Evolutionary conservation across 169 alveolate genomes (phyloP).

Genomic region (Toxoplasma gondii): DNA sequence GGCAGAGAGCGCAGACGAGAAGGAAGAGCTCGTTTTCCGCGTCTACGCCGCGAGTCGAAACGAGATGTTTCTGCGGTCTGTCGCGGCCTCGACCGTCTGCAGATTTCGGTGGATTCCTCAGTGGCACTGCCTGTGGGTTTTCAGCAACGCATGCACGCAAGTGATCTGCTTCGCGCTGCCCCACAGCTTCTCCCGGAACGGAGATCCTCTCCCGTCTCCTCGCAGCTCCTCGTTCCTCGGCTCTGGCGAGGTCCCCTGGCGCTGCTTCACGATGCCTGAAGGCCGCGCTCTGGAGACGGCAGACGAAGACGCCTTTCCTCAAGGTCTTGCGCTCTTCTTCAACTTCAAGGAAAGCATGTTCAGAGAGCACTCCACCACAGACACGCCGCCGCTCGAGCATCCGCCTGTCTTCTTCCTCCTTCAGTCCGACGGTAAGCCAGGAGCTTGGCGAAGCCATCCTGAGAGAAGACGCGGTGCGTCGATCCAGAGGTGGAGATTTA

Average conservation of each 20-base stretch:
- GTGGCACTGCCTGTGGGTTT: conserved; percentile 5
- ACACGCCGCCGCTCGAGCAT: conserved; percentile 4
- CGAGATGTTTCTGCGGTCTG: background rate
- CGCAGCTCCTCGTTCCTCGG: background rate
- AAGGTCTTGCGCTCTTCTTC: background rate
- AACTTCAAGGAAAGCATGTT: background rate
- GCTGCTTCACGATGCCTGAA: conserved; percentile 34
- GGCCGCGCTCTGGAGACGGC: conserved; percentile 38
- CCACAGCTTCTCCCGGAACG: background rate
- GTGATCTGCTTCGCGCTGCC: conserved; percentile 27
- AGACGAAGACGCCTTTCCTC: conserved; percentile 37
- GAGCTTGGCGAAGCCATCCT: no score
- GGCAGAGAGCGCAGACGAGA: background rate
- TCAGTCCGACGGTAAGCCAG: conserved; percentile 29
- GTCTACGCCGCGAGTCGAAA: background rate
- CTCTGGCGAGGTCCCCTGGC: background rate
- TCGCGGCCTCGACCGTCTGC: background rate
- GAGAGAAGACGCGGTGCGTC: no score
- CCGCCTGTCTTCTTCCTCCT: conserved; percentile 36
- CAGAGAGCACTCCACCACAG: conserved; percentile 30
- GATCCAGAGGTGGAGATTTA: no score
- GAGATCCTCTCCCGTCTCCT: background rate
- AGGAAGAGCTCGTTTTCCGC: background rate
- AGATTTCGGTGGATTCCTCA: background rate
- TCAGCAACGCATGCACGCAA: conserved; percentile 35